Conservation (phyloP, 352 stramenopile species). For the Stephanocyclus meneghinianus region DNA sequence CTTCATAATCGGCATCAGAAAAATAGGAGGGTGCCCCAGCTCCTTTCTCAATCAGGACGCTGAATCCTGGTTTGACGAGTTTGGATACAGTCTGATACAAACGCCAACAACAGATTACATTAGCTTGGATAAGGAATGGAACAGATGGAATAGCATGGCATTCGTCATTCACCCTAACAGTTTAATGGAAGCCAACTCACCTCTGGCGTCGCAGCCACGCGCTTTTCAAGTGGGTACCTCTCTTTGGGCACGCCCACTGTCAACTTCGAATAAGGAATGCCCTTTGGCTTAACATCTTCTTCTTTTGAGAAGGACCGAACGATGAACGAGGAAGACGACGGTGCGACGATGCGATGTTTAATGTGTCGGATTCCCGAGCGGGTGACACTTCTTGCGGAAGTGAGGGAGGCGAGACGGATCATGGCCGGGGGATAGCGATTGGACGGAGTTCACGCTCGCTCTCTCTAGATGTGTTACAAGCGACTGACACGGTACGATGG, state of each 20-base stretch:
- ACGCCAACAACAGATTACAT: background rate
- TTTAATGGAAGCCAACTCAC: constrained; percentile 49
- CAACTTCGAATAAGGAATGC: constrained; percentile 80
- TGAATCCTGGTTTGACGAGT: constrained; percentile 79
- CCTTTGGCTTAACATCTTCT: constrained; percentile 43
- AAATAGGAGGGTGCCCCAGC: constrained; percentile 85
- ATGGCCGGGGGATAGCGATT: background rate
- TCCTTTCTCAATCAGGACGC: constrained; percentile 83
- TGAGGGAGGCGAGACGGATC: constrained; percentile 14
- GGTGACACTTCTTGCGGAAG: background rate
- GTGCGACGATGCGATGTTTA: background rate
- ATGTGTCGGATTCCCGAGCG: background rate
- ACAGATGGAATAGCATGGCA: background rate
- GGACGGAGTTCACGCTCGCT: no score
- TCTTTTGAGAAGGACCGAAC: constrained; percentile 22
- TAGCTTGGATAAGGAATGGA: background rate
- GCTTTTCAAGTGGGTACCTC: constrained; percentile 83
- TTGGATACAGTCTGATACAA: constrained; percentile 52
- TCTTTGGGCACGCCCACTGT: constrained; percentile 88
- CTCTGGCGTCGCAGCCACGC: constrained; percentile 86
- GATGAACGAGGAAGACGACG: background rate
- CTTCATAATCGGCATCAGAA: constrained; percentile 85
- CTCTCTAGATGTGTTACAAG: no score
- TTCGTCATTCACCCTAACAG: background rate
- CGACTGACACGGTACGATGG: no score